Evolutionary conservation across 768 basidiomycete species (phyloP).

Genomic region (Tylopilus balloui): DNA sequence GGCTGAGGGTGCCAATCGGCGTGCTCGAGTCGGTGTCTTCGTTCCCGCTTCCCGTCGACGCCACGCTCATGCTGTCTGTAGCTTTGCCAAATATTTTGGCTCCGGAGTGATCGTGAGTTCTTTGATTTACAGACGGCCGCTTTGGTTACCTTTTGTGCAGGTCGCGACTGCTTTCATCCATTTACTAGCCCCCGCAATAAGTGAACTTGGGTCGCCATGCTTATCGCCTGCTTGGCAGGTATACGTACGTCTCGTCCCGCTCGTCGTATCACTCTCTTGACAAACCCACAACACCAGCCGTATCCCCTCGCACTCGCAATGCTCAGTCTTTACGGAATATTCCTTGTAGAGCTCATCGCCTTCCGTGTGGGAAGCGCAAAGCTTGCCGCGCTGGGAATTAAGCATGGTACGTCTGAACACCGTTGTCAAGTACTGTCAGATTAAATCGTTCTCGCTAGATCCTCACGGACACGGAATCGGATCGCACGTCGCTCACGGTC

Average conservation of each 20-base stretch:
- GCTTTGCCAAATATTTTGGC: constrained; percentile 88
- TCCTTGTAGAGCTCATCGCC: constrained; percentile 79
- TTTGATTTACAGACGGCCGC: background rate
- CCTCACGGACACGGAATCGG: constrained; percentile 61
- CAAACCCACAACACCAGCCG: constrained; percentile 44
- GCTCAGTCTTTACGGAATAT: constrained; percentile 76
- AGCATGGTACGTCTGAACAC: constrained; percentile 43
- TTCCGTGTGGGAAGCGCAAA: constrained; percentile 82
- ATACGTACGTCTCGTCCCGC: constrained; percentile 51
- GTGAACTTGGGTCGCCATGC: constrained; percentile 67
- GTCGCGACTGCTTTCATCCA: constrained; percentile 91
- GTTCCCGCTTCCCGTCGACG: background rate
- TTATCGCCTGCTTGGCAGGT: constrained; percentile 61
- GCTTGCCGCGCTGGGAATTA: constrained; percentile 60
- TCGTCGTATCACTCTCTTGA: background rate
- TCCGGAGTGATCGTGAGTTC: constrained; percentile 77
- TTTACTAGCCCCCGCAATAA: constrained; percentile 70
- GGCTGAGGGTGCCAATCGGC: constrained; percentile 35
- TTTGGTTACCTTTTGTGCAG: constrained; percentile 33
- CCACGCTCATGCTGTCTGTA: constrained; percentile 25
- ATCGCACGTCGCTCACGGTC: constrained; percentile 66
- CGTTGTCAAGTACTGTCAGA: background rate
- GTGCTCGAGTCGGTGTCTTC: constrained; percentile 64
- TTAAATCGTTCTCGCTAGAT: constrained; percentile 37
- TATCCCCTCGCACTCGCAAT: constrained; percentile 81